These are phyloP conservation scores for Ceratocystis albifundus DNA, from an alignment of 2,329 filamentous ascomycete genomes.

Conservation along the genomic window DNA sequence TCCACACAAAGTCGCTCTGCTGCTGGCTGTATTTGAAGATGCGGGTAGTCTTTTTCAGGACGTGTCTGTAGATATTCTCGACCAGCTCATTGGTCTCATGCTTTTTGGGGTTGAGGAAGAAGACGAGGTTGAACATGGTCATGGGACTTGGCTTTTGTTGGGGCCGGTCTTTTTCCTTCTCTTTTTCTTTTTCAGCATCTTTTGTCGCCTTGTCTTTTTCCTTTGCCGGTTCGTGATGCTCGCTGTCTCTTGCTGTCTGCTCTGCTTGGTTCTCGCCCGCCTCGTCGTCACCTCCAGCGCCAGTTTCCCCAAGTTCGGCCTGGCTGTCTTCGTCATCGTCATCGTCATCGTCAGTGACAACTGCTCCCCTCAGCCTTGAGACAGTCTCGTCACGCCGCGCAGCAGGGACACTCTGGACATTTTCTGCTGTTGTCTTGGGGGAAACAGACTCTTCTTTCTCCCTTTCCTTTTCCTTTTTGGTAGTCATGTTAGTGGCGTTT, in stretches of 20 bases:
- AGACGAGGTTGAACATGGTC: constrained; percentile 97
- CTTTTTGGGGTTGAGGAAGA: constrained; percentile 70
- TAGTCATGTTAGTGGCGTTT: constrained; percentile 25
- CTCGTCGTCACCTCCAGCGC: constrained; percentile 24
- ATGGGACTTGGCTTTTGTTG: constrained; percentile 59
- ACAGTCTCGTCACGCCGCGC: not conserved
- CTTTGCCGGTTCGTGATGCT: constrained; percentile 23
- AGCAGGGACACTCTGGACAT: not conserved
- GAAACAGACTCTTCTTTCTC: constrained; percentile 20
- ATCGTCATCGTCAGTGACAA: constrained; percentile 25
- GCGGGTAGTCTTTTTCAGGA: constrained; percentile 86
- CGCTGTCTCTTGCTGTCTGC: constrained; percentile 24
- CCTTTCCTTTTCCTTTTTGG: not conserved
- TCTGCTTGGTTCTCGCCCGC: constrained; percentile 26
- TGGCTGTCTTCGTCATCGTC: constrained; percentile 23
- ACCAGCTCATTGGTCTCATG: constrained; percentile 64
- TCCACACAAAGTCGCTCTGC: constrained; percentile 80
- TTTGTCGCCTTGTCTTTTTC: constrained; percentile 14
- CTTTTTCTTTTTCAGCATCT: constrained; percentile 28
- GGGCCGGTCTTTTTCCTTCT: constrained; percentile 31
- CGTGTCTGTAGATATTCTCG: constrained; percentile 70
- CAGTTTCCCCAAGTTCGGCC: constrained; percentile 28
- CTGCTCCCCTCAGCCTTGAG: constrained; percentile 21
- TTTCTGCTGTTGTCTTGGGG: constrained; percentile 17
- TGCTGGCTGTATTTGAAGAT: constrained; percentile 88